Percentiles rank a stretch among this genome's conserved stretches.
phyloP scores from a whole-genome alignment of 2,329 filamentous ascomycete species.

The Fusarium miscanthi region DNA sequence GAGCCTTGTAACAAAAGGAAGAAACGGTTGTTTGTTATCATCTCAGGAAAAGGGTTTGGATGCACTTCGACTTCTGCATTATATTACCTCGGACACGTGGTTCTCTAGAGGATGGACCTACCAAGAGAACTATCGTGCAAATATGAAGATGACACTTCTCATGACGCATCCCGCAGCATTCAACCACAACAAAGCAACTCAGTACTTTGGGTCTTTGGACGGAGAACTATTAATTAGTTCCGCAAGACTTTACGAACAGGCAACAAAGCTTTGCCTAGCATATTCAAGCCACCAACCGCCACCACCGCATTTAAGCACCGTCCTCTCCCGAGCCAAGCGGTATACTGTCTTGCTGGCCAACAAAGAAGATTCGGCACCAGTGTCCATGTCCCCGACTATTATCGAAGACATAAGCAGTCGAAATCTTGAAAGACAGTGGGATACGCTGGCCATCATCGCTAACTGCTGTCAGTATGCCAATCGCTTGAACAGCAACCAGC shows the following conservation, averaged over 20 bases:
- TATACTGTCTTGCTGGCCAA: background rate
- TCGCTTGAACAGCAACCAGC: background rate
- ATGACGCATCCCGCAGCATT: accelerated
- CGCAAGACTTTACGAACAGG: background rate
- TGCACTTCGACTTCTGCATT: background rate
- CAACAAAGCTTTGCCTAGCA: background rate
- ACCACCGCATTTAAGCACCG: accelerated
- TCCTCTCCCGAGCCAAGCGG: background rate
- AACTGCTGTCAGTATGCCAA: background rate
- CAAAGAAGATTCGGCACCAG: background rate
- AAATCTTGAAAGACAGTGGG: background rate
- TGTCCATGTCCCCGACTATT: background rate
- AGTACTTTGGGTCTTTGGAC: background rate
- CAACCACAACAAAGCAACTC: background rate
- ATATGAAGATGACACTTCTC: background rate
- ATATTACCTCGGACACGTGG: background rate
- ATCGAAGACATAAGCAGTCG: background rate
- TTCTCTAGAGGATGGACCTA: background rate
- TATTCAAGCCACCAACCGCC: background rate
- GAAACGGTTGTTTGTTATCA: too few relatives aligned
- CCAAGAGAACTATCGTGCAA: background rate
- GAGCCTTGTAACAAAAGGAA: too few relatives aligned
- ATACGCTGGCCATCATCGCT: background rate
- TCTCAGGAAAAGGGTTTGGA: too few relatives aligned
- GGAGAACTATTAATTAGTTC: background rate